Evolutionary conservation across 2,329 filamentous ascomycete species (phyloP), one percentile per base, ranked within the genome.

Genomic region (Aureobasidium sp.): DNA sequence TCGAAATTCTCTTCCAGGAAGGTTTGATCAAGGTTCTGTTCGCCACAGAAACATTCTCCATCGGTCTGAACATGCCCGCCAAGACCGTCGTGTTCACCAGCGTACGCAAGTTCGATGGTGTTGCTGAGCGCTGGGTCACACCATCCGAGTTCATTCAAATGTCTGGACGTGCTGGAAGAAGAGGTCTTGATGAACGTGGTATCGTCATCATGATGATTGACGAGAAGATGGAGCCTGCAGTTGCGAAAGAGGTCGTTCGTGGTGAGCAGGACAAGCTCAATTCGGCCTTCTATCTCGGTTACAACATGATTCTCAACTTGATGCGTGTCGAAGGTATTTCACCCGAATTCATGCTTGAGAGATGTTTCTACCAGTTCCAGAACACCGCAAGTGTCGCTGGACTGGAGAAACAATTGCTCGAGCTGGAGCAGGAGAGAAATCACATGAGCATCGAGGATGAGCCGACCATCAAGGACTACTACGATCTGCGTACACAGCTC

Each of bases 141-240:
- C 91, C 91, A 1, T 96, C 91, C 11, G 94, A 99, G 70, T 99
- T 97, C 75, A 90, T 99, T 58, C 94, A 99, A 73, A 99, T 99
- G 94, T 96, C 94, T 59, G 94, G 94, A 64, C 90, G 94, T 76
- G 94, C 94, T 63, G 94, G 94, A 72, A 90, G 94, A 82, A 87
- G 94, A 85, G 94, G 94, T 76, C 88, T 99, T 60, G 94, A 99
- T 78, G 92, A 97, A 65, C 89, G 94, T 66, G 94, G 94, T 83
- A 95, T 97, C 68, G 94, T 99, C 67, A 97, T 99, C 74, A 97
- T 99, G 91, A 97, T 99, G 93, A 89, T 99, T 65, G 89, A 95
- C 71, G 90, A 95, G 74, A 91, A 94, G 77, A 93, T 99, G 79
- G 94, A 99, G 70, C 94, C 94, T 1, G 86, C 90, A 2, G 86